Base-by-base conservation (phyloP, 2,329 filamentous ascomycete species). In the Dactylellina sp. region DNA sequence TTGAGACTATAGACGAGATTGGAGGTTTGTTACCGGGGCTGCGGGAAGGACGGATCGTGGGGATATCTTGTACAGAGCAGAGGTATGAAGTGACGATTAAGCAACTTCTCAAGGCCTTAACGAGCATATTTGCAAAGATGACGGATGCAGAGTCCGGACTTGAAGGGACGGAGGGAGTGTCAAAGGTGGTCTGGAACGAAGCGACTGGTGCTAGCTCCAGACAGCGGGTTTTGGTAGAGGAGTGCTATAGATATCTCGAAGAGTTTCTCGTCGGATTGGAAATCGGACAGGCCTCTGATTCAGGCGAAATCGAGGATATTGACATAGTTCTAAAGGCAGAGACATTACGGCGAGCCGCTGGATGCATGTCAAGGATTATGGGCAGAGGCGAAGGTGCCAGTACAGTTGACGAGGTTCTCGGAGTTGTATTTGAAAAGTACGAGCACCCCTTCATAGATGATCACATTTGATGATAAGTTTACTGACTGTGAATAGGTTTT, bases 351-450 rank as follows among this genome's bases (percentile, higher is more conserved):
- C 88, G 87, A 76, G 93, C 93, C 11, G 93, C 92, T 0, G 87
- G 89, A 59, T 89, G 88, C 75, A 84, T 97, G n/a, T 90, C 92
- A 1, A 88, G 89, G 66, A 96, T 98, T 78, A 98, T 93, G 0
- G 95, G 95, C 0, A 88, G 88, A 63, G 93, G 93, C 0, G 91
- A 93, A 78, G 70, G 76, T 12, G 87, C 86, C 42, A 91, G 93
- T 1, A 94, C 98, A 81, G 92, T 98, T 14, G 94, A 99, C 80
- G 95, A 98, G 80, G 92, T 99, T 6, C 83, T 99, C 47, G 95
- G 95, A 0, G 93, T 99, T 20, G 93, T 99, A 2, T 99, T 99
- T 83, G 94, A 98, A 81, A 98, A 96, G 91, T 96, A 32, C 4
- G 37, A 56, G 60, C 53, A 18, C 9, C 28, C n/a, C 2, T 32